Base-by-base conservation (phyloP, 305 asterid genomes). In the Fraxinus albicans region DNA sequence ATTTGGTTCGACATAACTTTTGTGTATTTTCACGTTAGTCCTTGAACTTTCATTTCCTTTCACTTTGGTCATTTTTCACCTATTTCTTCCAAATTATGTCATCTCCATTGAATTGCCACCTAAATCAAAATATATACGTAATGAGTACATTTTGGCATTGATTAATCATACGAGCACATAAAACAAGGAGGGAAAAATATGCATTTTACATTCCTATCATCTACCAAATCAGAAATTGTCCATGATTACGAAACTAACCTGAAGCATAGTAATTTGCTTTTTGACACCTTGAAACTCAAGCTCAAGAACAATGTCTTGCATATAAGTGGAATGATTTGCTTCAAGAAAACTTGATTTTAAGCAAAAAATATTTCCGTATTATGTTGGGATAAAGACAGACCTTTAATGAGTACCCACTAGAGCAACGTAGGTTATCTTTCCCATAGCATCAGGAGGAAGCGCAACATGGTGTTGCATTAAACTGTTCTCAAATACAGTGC, bases 221-320 rank as follows among this genome's bases (percentile, higher is more conserved):
- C 27, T 77, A 76, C 31, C 33, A 80, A 78, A 44, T 58, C 73
- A 33, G 29, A 76, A 74, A 33, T 74, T 73, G 82, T 82, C 84
- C 73, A 36, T 6, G 21, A 47, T 40, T 77, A 63, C 6, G 6
- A 78, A 40, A 33, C 33, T 73, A 38, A 92, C 99, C 99, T 96
- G 99, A 87, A 96, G 99, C 99, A 96, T 96, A 83, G 99, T 96
- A 86, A 90, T 89, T 69, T 91, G 88, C 87, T 96, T 96, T 85
- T 91, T 94, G 86, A 94, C 95, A 73, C 99, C 99, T 85, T 94
- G 99, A 90, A 96, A 96, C 92, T 96, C 99, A 76, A 96, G 98
- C 92, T 94, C 98, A 85, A 96, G 94, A 87, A 96, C 99, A 81
- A 93, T 96, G 82, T 96, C 99, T 98, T 96, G 93, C 86, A 88